Evolutionary conservation across 176 grass and related monocot genomes (phyloP).

Genomic region (Luzula sylvatica): DNA sequence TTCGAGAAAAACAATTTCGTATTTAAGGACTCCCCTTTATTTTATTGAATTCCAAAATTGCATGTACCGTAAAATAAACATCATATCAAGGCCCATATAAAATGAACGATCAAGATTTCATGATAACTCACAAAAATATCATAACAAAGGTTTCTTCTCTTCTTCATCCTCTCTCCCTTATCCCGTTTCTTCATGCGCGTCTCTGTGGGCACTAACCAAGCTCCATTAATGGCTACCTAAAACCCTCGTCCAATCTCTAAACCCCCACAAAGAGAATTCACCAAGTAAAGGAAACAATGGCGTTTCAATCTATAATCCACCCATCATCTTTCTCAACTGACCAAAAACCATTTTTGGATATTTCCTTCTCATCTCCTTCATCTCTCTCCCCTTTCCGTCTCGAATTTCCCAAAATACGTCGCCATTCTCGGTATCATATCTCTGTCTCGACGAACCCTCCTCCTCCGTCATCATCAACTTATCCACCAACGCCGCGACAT

Average conservation of each 20-base stretch:
- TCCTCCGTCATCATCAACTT: slow-evolving; percentile 25
- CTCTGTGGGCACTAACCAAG: background rate
- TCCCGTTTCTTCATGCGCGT: too few species aligned
- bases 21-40: too few species aligned
- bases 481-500: slow-evolving; percentile 24
- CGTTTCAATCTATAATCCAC: slow-evolving; percentile 5
- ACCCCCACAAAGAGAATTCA: too few species aligned
- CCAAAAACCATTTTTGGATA: slow-evolving; percentile 1
- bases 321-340: slow-evolving; percentile 16
- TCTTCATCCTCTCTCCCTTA: slow-evolving; percentile 9
- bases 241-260: slow-evolving; percentile 16
- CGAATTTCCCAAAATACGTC: slow-evolving; percentile 26
- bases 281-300: background rate
- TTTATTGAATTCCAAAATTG: too few species aligned
- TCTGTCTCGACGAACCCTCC: slow-evolving; percentile 19
- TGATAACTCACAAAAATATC: too few species aligned
- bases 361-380: slow-evolving; percentile 39
- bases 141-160: too few species aligned
- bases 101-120: too few species aligned
- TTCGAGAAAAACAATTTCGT: too few species aligned
- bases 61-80: too few species aligned
- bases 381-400: slow-evolving; percentile 25
- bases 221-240: slow-evolving; percentile 24
- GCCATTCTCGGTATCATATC: slow-evolving; percentile 6
- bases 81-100: too few species aligned